Evolutionary conservation across 352 stramenopile species (phyloP).

Genomic region (Globisporangium apiculatum): DNA sequence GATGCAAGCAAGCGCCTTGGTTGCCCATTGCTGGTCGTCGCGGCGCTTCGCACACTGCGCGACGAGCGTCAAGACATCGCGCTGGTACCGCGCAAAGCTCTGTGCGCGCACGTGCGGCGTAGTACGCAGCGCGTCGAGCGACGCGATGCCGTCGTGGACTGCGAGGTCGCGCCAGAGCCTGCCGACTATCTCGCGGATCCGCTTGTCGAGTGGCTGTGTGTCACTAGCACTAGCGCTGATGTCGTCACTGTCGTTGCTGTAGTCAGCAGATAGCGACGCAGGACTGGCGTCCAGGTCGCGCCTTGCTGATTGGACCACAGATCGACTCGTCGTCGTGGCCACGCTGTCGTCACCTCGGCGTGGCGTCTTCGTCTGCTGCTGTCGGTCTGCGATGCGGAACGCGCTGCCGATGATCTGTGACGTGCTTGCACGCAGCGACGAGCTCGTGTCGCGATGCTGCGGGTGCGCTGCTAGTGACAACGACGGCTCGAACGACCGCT

Average conservation of each 20-base stretch:
- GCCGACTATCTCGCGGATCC: slow-evolving; percentile 15
- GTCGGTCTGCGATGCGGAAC: not conserved
- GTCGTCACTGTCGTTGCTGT: not conserved
- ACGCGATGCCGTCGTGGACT: slow-evolving; percentile 16
- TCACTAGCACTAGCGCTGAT: not conserved
- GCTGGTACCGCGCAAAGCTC: slow-evolving; percentile 23
- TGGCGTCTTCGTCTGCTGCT: not conserved
- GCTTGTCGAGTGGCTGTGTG: slow-evolving; percentile 13
- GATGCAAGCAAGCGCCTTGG: slow-evolving; percentile 6
- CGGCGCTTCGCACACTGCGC: slow-evolving; percentile 17
- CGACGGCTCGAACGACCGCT: not conserved
- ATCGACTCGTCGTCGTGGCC: no score
- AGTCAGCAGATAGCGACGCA: no score
- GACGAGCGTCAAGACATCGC: slow-evolving; percentile 22
- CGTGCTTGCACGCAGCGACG: slow-evolving; percentile 3
- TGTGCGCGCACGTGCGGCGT: slow-evolving; percentile 11
- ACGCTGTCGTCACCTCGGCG: not conserved
- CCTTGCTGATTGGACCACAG: no score
- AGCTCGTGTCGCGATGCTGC: slow-evolving; percentile 7
- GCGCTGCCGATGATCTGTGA: no score
- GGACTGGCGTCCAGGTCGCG: no score
- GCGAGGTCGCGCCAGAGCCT: slow-evolving; percentile 23
- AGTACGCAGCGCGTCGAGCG: slow-evolving; percentile 15
- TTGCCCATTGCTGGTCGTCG: slow-evolving; percentile 26
- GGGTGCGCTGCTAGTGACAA: not conserved